Base-by-base conservation (phyloP, 164 flowering plant genomes). In the Cinnamomum chago region DNA sequence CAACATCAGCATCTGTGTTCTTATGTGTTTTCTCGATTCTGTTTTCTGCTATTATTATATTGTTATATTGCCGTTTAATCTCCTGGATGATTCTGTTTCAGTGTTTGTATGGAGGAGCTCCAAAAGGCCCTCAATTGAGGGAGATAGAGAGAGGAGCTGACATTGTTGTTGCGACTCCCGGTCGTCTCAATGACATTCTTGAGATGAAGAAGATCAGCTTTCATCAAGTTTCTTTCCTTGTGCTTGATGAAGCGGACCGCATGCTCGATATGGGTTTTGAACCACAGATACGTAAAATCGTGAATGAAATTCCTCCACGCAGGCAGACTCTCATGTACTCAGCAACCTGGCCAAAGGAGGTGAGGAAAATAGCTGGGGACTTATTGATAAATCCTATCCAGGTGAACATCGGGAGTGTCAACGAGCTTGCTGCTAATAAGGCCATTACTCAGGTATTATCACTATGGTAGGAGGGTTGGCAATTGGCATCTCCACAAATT, bases 201-300 rank as follows among this genome's bases (percentile, higher is more conserved):
- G 97, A 92, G 75, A 89, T 86, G 94, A 91, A 84, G 82, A 88
- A 86, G 81, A 86, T 94, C 68, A 86, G 86, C 77, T 87, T 94
- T 70, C 67, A 86, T 70, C 97, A 94, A 81, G 85, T 92, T 52
- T 94, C 98, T 62, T 86, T 91, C 62, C 90, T 94, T 76, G 95
- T 94, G 52, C 97, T 94, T 78, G 98, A 94, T 84, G 98, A 94
- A 82, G 98, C 97, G 24, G 97, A 94, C 83, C 88, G 97, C 40
- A 94, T 94, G 98, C 93, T 94, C 67, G 97, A 92, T 73, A 94
- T 94, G 98, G 97, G 97, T 40, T 94, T 94, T 85, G 98, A 94
- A 81, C 97, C 98, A 78, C 97, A 94, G 78, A 94, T 94, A 15
- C 93, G 94, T 30, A 94, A 89, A 78, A 94, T 94, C 79, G 97